Evolutionary conservation across 805 yeast species (phyloP).

Genomic region (Candida sakaeoensis): DNA sequence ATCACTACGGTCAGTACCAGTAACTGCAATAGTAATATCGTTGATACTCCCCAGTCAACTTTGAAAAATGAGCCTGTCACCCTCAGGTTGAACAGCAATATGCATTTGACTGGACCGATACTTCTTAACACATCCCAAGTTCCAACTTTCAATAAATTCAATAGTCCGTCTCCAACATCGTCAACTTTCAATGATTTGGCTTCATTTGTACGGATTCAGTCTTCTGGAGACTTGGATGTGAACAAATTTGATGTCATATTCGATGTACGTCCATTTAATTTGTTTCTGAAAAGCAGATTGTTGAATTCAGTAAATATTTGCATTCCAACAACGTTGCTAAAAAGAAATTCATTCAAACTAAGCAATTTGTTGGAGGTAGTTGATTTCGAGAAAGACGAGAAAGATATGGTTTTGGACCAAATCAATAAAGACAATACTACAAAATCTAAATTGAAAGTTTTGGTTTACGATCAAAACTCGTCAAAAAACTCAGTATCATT

Average conservation of each 20-base stretch:
- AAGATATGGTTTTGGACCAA: conserved; percentile 15
- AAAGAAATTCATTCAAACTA: conserved; percentile 33
- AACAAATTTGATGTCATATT: conserved; percentile 16
- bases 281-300: conserved; percentile 28
- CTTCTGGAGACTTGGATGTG: not conserved
- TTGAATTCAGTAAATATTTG: conserved; percentile 34
- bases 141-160: conserved; percentile 1
- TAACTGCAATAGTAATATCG: too few relatives aligned
- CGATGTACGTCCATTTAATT: conserved; percentile 40
- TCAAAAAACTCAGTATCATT: conserved; percentile 7
- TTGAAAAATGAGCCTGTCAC: not conserved
- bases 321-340: conserved; percentile 42
- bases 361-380: conserved; percentile 29
- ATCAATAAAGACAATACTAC: conserved; percentile 10
- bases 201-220: conserved; percentile 1
- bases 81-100: not conserved
- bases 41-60: too few relatives aligned
- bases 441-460: conserved; percentile 15
- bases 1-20: not conserved
- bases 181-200: conserved; percentile 7
- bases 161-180: conserved; percentile 7
- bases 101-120: not conserved
- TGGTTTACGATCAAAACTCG: conserved; percentile 35
- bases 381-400: conserved; percentile 9
- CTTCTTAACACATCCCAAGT: not conserved